A percentile compares a stretch with the other conserved stretches of the same genome.
phyloP scores from a whole-genome alignment of 257 asterid genomes.

The Solanum megistacrolobum region DNA sequence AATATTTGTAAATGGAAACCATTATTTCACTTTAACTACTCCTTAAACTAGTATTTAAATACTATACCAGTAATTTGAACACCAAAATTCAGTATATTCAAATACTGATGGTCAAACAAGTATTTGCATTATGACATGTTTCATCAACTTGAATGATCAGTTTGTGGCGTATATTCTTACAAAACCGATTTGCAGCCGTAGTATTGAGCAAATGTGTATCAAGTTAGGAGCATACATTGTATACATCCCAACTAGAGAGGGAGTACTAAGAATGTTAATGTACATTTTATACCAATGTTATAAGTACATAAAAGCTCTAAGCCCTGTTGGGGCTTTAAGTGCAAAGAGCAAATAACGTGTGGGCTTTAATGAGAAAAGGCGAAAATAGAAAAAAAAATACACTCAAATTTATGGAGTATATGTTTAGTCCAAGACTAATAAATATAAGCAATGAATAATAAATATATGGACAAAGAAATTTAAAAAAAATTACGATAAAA shows the following conservation, averaged over 20 bases:
- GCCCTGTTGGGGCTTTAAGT: neutral
- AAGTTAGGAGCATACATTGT: neutral
- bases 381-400: neutral
- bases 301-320: neutral
- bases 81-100: neutral
- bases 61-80: neutral
- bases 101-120: neutral
- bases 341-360: neutral
- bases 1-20: neutral
- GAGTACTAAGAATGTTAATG: neutral
- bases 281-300: neutral
- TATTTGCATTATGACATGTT: neutral
- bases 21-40: neutral
- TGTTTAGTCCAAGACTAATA: neutral
- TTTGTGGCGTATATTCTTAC: neutral
- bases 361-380: neutral
- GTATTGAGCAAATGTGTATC: neutral
- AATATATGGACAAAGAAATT: neutral
- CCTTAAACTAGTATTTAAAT: neutral
- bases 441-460: neutral
- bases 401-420: neutral
- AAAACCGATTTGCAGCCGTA: neutral
- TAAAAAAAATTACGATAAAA: neutral
- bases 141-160: neutral
- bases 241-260: neutral